Evolutionary conservation across 306 rosid genomes (phyloP), one percentile per base, ranked within the genome.

Genomic region (Prunus fruticosa): DNA sequence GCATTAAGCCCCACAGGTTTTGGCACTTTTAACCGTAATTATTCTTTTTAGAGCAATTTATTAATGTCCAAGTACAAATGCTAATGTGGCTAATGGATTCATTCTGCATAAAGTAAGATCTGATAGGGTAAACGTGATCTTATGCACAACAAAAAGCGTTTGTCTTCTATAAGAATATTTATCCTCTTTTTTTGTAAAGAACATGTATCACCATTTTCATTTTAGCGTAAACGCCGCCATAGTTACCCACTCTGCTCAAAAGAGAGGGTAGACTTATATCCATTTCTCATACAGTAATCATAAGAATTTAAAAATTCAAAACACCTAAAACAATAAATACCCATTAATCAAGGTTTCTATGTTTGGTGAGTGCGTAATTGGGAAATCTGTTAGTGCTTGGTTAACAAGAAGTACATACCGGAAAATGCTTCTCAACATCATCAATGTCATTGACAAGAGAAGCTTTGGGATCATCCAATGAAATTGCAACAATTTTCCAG

Each of bases 401-500:
- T 54, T 58, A 58, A 1, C 25, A 23, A 58, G 77, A 27, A 15
- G 75, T 28, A 64, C 86, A 74, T 91, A 95, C 99, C 5, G 99
- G 99, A 87, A 95, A 92, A 82, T 95, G 97, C 83, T 88, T 91
- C 86, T 95, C 97, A 30, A 95, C 99, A 71, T 95, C 99, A 75
- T 81, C 85, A 34, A 92, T 65, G 65, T 95, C 97, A 18, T 92
- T 89, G 73, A 95, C 98, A 34, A 92, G 84, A 43, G 93, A 85
- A 47, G 99, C 91, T 84, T 78, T 95, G 23, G 98, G 98, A 87
- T 95, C 99, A 78, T 95, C 97, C 65, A 95, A 73, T 64, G 99
- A 91, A 83, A 96, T 91, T 75, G 98, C 97, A 82, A 96, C 87
- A 73, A 95, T 91, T 82, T 96, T 95, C 99, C 99, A 96, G 93